Evolutionary conservation across 176 grass and related monocot genomes (phyloP).

Genomic region (Musa itinerans): DNA sequence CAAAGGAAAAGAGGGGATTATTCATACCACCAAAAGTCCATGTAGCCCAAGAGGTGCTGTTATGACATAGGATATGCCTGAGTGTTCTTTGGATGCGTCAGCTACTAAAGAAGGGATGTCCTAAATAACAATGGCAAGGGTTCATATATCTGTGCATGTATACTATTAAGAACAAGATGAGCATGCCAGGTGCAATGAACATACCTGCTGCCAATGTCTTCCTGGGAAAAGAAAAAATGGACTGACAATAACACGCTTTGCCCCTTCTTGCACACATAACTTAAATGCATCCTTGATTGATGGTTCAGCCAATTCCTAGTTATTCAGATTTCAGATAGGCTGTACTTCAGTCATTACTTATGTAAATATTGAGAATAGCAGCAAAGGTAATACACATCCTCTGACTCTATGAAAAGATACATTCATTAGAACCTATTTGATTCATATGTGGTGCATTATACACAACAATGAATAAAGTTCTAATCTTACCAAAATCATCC

Average conservation of each 20-base stretch:
- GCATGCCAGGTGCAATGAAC: background rate
- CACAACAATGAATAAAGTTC: too few species aligned
- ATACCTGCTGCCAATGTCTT: conserved; percentile 81
- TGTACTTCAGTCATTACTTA: conserved; percentile 9
- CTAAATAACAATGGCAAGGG: conserved; percentile 19
- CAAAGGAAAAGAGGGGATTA: conserved; percentile 9
- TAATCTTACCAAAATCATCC: too few species aligned
- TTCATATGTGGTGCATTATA: too few species aligned
- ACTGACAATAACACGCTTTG: conserved; percentile 53
- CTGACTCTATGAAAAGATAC: background rate
- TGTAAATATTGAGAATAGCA: background rate
- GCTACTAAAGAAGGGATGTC: conserved; percentile 77
- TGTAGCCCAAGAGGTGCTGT: conserved; percentile 86
- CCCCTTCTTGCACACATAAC: conserved; percentile 73
- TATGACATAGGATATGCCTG: conserved; percentile 58
- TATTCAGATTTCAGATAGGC: conserved; percentile 28
- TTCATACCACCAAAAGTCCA: conserved; percentile 85
- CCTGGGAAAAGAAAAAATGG: conserved; percentile 95
- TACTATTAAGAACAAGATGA: background rate
- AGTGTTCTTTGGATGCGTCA: conserved; percentile 61
- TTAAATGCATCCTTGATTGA: conserved; percentile 70
- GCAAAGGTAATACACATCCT: background rate
- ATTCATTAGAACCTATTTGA: background rate
- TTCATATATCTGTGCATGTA: background rate
- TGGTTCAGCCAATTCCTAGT: conserved; percentile 76